Evolutionary conservation across 768 basidiomycete genomes (phyloP), one percentile per base, ranked within the genome.

Genomic region (Trametes villosa): DNA sequence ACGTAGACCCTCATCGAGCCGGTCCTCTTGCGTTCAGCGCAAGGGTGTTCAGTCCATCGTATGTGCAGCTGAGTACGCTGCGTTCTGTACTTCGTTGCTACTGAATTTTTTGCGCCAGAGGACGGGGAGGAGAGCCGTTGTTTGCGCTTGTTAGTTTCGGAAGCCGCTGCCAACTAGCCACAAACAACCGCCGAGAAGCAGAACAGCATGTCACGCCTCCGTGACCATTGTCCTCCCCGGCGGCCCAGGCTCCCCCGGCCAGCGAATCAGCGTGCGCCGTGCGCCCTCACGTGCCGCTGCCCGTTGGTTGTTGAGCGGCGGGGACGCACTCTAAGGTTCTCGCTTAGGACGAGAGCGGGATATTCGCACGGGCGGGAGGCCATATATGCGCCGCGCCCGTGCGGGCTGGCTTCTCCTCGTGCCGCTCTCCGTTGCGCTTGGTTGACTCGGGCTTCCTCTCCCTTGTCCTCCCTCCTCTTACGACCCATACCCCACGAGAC

Each of bases 61-160:
- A n/a, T n/a, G n/a, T n/a, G n/a, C n/a, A n/a, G n/a, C n/a, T n/a
- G n/a, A n/a, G n/a, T n/a, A n/a, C n/a, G n/a, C n/a, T n/a, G n/a
- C n/a, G n/a, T n/a, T n/a, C n/a, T n/a, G n/a, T n/a, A n/a, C n/a
- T n/a, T n/a, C n/a, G 33, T 15, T 34, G 33, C 33, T 34, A 34
- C 15, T n/a, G n/a, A n/a, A n/a, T n/a, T n/a, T n/a, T n/a, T n/a
- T n/a, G n/a, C n/a, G n/a, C n/a, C n/a, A n/a, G n/a, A n/a, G n/a
- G n/a, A n/a, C n/a, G n/a, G n/a, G n/a, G n/a, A n/a, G n/a, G n/a
- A n/a, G n/a, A n/a, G n/a, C n/a, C 4, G 46, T 33, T 57, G 36
- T 57, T 57, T 57, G 46, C 27, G 46, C 46, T 1, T 57, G 55
- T 57, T 57, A 48, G 36, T 12, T n/a, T 40, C 55, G 40, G 55